phyloP scores from a whole-genome alignment of 2,329 filamentous ascomycete genomes.

The Chaetomium strumarium region DNA sequence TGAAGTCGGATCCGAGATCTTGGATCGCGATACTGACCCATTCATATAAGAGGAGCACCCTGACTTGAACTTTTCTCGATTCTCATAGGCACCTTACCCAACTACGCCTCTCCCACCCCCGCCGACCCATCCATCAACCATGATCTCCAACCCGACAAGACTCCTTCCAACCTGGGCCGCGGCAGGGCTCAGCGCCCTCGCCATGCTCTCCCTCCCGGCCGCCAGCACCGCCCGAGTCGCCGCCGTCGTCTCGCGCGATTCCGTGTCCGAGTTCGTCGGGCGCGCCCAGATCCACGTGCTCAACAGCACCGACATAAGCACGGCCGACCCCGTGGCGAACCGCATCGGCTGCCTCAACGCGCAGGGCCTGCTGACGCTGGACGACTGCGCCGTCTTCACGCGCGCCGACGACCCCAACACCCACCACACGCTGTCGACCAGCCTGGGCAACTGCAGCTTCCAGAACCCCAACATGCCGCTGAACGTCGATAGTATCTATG shows the following conservation, averaged over 20 bases:
- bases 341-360: constrained; percentile 21
- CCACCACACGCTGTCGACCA: constrained; percentile 9
- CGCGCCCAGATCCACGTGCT: constrained; percentile 16
- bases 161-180: not conserved
- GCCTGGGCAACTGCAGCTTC: constrained; percentile 19
- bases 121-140: not conserved
- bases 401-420: not conserved
- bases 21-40: too few relatives aligned
- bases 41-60: too few relatives aligned
- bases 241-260: not conserved
- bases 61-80: too few relatives aligned
- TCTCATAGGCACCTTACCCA: not conserved
- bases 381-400: constrained; percentile 19
- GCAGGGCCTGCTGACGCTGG: constrained; percentile 4
- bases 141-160: too few relatives aligned
- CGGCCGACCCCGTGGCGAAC: constrained; percentile 4
- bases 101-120: too few relatives aligned
- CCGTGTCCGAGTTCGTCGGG: constrained; percentile 11
- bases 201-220: not conserved
- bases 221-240: not conserved
- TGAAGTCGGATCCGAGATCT: too few relatives aligned
- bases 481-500: constrained; percentile 21
- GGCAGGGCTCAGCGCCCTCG: not conserved
- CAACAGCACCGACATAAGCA: constrained; percentile 9
- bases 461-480: constrained; percentile 11